phyloP scores from a whole-genome alignment of 2,329 filamentous ascomycete species.

The Sordariomycetes sp. region DNA sequence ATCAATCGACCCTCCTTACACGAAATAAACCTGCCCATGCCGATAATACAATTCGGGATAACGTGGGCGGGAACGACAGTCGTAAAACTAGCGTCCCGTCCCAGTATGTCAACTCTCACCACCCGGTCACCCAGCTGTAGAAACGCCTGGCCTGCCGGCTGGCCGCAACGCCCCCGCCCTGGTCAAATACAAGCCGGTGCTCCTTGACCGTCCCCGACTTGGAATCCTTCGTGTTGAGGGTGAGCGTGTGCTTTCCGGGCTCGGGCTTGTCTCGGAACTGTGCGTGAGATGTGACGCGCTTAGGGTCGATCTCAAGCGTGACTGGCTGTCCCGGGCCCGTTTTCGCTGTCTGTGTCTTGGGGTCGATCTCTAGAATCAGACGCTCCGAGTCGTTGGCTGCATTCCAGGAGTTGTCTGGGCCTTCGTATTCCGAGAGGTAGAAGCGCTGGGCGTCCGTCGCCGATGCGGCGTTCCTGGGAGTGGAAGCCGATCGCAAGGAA shows the following conservation, averaged over 20 bases:
- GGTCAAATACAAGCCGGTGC: not conserved
- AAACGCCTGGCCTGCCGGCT: not conserved
- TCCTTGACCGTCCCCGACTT: not conserved
- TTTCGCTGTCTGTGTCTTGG: not conserved
- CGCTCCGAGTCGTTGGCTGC: not conserved
- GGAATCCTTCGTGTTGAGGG: not conserved
- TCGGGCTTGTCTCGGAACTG: not conserved
- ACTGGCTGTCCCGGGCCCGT: not conserved
- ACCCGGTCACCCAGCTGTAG: not conserved
- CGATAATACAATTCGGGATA: too few species aligned
- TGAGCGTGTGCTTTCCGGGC: not conserved
- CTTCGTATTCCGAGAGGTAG: not conserved
- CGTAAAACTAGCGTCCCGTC: not conserved
- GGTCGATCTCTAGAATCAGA: not conserved
- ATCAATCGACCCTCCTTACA: too few species aligned
- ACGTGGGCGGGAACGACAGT: too few species aligned
- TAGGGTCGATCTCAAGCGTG: not conserved
- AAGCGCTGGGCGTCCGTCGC: not conserved
- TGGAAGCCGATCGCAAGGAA: not conserved
- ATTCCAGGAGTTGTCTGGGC: not conserved
- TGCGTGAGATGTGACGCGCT: not conserved
- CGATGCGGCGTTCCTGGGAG: not conserved
- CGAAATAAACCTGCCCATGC: too few species aligned
- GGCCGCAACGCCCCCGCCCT: not conserved
- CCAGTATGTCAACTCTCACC: not conserved